Base-by-base conservation (phyloP, 257 asterid species). In the Handroanthus guayacan region DNA sequence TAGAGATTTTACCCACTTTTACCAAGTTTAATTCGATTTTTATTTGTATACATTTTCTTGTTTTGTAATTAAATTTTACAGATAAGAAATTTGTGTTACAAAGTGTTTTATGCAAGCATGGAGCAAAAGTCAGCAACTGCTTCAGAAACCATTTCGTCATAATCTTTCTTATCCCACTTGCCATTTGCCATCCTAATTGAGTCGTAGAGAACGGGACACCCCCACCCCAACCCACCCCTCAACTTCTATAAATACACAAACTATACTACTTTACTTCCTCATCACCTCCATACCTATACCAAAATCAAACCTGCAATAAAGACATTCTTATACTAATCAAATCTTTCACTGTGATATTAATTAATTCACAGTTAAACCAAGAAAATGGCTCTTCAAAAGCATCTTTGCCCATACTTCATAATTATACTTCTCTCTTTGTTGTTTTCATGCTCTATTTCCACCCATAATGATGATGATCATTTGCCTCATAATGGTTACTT, bases 121-220 rank as follows among this genome's bases (percentile, higher is more conserved):
- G 86, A 72, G 85, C 87, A 82, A 78, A 82, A 85, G 84, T 83
- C 82, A 78, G 71, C 60, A 78, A 74, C 79, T 25, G 8, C 54
- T 45, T 76, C 67, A 36, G 41, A 44, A 37, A 64, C 61, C 52
- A 6, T 78, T 82, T 69, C 85, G 80, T 85, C 79, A 75, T 72
- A 80, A 48, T 84, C 81, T 78, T 78, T 80, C 69, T 80, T 81
- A 78, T 69, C 80, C 70, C 75, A 76, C n/a, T n/a, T n/a, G n/a
- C n/a, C n/a, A 25, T 25, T 64, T 75, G 62, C 81, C 85, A 80
- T 78, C 75, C 78, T 43, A 76, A 75, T 18, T 58, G 87, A 86
- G 89, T 62, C 87, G 84, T 83, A 76, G 75, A 81, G 86, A 79
- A 83, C 17, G 62, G 25, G 71, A 18, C 70, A 64, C 75, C 4